Conservation (phyloP, 805 yeast species). For the Metschnikowia amazonensis region DNA sequence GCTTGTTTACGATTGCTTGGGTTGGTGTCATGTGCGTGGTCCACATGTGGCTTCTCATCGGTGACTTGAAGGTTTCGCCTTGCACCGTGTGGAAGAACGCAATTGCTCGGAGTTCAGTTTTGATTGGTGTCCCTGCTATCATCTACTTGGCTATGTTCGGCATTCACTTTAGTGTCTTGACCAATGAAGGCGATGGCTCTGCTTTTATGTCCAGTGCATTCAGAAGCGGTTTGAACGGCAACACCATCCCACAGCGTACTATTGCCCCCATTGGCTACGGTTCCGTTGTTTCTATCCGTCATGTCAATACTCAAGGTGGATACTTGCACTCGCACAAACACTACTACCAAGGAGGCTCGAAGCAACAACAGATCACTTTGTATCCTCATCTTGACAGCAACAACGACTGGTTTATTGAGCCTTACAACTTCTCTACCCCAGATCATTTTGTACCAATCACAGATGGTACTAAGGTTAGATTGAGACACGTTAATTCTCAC, state of each 20-base stretch:
- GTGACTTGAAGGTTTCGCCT: slow-evolving; percentile 58
- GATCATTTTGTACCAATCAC: slow-evolving; percentile 60
- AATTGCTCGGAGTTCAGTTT: slow-evolving; percentile 45
- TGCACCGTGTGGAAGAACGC: slow-evolving; percentile 45
- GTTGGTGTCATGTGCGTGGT: slow-evolving; percentile 57
- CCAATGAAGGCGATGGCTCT: slow-evolving; percentile 65
- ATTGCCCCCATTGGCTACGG: slow-evolving; percentile 70
- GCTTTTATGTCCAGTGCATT: slow-evolving; percentile 72
- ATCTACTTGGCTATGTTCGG: slow-evolving; percentile 58
- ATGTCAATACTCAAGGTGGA: slow-evolving; percentile 69
- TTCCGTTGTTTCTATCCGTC: slow-evolving; percentile 64
- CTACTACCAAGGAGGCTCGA: slow-evolving; percentile 71
- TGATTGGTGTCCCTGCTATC: slow-evolving; percentile 56
- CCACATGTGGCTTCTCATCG: slow-evolving; percentile 68
- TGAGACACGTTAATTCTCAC: slow-evolving; percentile 53
- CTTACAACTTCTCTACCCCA: slow-evolving; percentile 56
- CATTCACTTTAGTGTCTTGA: slow-evolving; percentile 57
- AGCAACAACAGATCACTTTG: slow-evolving; percentile 78
- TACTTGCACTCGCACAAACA: slow-evolving; percentile 79
- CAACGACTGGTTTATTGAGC: slow-evolving; percentile 69
- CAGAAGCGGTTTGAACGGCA: slow-evolving; percentile 58
- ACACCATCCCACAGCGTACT: slow-evolving; percentile 56
- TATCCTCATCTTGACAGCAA: slow-evolving; percentile 76
- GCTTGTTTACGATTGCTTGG: slow-evolving; percentile 78
- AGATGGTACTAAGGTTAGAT: slow-evolving; percentile 69